Percentiles rank a stretch among this genome's conserved stretches.
Evolutionary conservation across 2,329 filamentous ascomycete genomes (phyloP).

Genomic region (Penicillium thymicola): DNA sequence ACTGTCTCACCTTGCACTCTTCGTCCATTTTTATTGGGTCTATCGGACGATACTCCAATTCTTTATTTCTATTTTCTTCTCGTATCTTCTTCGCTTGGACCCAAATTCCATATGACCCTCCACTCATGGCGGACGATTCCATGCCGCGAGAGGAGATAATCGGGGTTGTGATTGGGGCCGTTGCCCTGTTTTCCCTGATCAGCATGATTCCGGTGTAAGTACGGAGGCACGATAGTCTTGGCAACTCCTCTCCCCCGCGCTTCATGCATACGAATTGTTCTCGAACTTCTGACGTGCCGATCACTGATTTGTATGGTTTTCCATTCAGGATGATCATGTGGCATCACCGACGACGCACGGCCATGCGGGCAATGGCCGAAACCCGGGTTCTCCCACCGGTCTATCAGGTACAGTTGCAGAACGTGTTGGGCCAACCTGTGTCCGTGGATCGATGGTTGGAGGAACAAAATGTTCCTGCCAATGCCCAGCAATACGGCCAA

Average conservation of each 20-base stretch:
- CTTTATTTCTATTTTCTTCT: slow-evolving; percentile 8
- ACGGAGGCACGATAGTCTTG: slow-evolving; percentile 10
- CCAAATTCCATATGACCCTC: slow-evolving; percentile 9
- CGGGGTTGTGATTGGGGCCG: slow-evolving; percentile 31
- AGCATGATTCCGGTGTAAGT: slow-evolving; percentile 32
- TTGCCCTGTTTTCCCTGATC: slow-evolving; percentile 28
- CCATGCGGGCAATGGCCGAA: slow-evolving; percentile 8
- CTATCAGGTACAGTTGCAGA: slow-evolving; percentile 12
- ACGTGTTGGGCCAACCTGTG: slow-evolving; percentile 15
- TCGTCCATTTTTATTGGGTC: not conserved
- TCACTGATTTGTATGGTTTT: not conserved
- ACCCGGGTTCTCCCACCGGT: not conserved
- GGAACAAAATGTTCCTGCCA: slow-evolving; percentile 18
- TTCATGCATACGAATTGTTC: slow-evolving; percentile 15
- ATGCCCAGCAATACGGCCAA: slow-evolving; percentile 21
- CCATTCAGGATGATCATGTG: slow-evolving; percentile 24
- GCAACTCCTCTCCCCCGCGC: slow-evolving; percentile 3
- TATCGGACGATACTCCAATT: slow-evolving; percentile 10
- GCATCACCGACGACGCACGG: slow-evolving; percentile 19
- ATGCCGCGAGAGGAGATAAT: slow-evolving; percentile 25
- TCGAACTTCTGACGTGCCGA: slow-evolving; percentile 9
- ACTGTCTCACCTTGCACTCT: not conserved
- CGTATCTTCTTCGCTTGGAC: slow-evolving; percentile 8
- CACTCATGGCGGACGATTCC: slow-evolving; percentile 22
- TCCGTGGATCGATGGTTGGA: slow-evolving; percentile 30